Evolutionary conservation across 176 grass and related monocot species (phyloP).

Genomic region (Guadua angustifolia): DNA sequence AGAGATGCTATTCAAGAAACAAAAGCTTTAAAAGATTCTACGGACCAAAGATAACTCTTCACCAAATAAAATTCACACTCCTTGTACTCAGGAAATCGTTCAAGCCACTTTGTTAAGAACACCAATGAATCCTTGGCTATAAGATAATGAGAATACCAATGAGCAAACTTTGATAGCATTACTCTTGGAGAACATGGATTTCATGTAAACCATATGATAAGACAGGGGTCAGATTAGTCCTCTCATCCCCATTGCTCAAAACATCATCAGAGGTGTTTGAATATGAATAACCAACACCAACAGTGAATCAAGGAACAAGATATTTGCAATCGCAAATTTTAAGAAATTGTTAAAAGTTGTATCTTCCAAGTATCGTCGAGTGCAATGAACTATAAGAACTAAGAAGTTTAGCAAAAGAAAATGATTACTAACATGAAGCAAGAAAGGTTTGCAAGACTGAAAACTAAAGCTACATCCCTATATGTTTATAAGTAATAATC

Average conservation of each 20-base stretch:
- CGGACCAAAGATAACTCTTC: conserved; percentile 93
- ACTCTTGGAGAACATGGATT: conserved; percentile 10
- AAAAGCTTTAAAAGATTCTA: conserved; percentile 33
- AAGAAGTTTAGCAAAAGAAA: too few relatives aligned
- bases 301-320: conserved; percentile 95
- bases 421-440: too few relatives aligned
- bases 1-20: conserved; percentile 5
- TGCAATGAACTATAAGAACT: too few relatives aligned
- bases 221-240: conserved; percentile 56
- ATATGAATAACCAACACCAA: conserved; percentile 97
- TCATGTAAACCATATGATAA: conserved; percentile 34
- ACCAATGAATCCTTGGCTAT: conserved; percentile 76
- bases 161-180: conserved; percentile 30
- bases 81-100: conserved; percentile 90
- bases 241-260: conserved; percentile 82
- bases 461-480: too few relatives aligned
- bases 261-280: conserved; percentile 78
- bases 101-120: conserved; percentile 92
- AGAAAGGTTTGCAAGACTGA: too few relatives aligned
- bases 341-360: conserved; percentile 35
- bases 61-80: conserved; percentile 86
- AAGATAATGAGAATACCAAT: conserved; percentile 35
- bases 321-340: conserved; percentile 76
- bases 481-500: too few relatives aligned
- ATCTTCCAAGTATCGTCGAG: neutral